Evolutionary conservation across 106 monocot species (phyloP).

Genomic region (Dendrobium chrysotoxum): DNA sequence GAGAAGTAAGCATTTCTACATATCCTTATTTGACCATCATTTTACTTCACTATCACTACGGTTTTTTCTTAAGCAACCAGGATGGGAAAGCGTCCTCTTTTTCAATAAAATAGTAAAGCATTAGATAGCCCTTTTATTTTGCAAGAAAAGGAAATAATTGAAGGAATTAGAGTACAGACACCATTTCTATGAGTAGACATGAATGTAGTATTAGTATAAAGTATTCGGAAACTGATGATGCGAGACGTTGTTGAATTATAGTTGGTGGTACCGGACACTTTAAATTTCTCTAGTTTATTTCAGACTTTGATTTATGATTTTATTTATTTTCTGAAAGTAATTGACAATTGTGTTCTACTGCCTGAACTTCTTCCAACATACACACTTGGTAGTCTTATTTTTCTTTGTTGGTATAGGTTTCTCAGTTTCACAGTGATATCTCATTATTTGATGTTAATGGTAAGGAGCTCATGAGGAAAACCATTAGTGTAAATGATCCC

Average conservation of each 20-base stretch:
- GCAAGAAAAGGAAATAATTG: not conserved
- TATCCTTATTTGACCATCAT: not conserved
- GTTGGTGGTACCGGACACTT: not conserved
- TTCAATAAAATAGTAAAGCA: not conserved
- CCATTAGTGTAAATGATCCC: constrained; percentile 95
- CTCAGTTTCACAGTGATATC: constrained; percentile 83
- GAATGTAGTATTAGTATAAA: not conserved
- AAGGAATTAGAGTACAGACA: not conserved
- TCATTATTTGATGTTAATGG: constrained; percentile 70
- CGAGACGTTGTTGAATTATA: not conserved
- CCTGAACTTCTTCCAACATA: too few species aligned
- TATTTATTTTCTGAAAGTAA: not conserved
- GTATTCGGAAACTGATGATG: not conserved
- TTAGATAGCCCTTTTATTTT: not conserved
- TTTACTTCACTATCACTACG: not conserved
- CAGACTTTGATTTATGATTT: not conserved
- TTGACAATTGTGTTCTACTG: not conserved
- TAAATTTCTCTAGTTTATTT: not conserved
- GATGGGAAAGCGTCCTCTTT: not conserved
- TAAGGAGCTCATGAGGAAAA: constrained; percentile 86
- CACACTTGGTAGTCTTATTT: too few species aligned
- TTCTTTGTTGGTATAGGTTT: constrained; percentile 41
- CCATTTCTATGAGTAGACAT: not conserved
- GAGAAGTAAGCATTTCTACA: constrained; percentile 50
- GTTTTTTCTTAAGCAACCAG: not conserved